Evolutionary conservation across 2,329 filamentous ascomycete species (phyloP).

Genomic region (Herpotrichia juniperi): DNA sequence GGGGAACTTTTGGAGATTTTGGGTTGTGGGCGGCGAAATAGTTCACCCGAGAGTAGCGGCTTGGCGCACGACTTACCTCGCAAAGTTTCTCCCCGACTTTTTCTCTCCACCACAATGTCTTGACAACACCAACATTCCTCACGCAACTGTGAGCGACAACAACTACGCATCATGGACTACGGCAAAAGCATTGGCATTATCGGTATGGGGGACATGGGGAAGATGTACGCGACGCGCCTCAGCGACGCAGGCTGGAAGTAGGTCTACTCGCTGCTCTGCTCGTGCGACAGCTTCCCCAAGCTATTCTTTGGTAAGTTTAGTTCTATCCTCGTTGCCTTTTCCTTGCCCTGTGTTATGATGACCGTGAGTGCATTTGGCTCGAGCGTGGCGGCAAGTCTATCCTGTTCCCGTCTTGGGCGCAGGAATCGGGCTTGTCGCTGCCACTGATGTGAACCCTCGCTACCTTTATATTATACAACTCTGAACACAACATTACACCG

Average conservation of each 20-base stretch:
- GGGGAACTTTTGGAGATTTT: slow-evolving; percentile 11
- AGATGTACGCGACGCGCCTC: slow-evolving; percentile 92
- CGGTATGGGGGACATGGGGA: slow-evolving; percentile 99
- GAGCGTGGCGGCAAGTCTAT: slow-evolving; percentile 77
- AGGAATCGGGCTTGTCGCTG: slow-evolving; percentile 63
- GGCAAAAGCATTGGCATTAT: slow-evolving; percentile 86
- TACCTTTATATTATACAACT: slow-evolving; percentile 89
- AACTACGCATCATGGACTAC: slow-evolving; percentile 59
- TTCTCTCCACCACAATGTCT: slow-evolving; percentile 28
- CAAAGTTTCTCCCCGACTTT: slow-evolving; percentile 18
- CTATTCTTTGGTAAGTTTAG: slow-evolving; percentile 33
- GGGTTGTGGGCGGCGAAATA: slow-evolving; percentile 11
- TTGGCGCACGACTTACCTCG: neutral
- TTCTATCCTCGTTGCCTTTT: slow-evolving; percentile 12
- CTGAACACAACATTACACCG: slow-evolving; percentile 65
- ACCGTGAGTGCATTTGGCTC: slow-evolving; percentile 99
- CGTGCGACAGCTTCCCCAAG: slow-evolving; percentile 10
- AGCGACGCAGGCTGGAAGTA: slow-evolving; percentile 97
- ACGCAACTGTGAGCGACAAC: slow-evolving; percentile 27
- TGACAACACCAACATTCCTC: slow-evolving; percentile 23
- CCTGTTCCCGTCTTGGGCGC: slow-evolving; percentile 78
- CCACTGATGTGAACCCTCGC: slow-evolving; percentile 99
- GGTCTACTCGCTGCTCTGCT: slow-evolving; percentile 42
- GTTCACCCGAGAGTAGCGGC: slow-evolving; percentile 24
- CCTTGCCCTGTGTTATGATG: slow-evolving; percentile 73